Evolutionary conservation across 2,329 filamentous ascomycete genomes (phyloP).

Genomic region (Aspergillus phoenicis): DNA sequence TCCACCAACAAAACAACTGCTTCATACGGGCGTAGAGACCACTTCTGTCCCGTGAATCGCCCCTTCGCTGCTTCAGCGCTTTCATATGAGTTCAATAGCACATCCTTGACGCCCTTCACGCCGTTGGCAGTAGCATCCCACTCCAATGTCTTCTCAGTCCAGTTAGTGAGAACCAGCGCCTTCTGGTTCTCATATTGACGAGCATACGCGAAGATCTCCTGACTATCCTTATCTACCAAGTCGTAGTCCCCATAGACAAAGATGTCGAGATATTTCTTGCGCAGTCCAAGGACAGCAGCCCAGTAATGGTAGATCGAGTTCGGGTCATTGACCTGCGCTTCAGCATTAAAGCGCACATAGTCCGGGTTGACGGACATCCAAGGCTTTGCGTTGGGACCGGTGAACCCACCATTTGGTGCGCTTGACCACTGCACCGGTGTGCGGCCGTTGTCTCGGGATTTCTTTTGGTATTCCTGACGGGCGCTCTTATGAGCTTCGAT

Average conservation of each 20-base stretch:
- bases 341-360: slow-evolving; percentile 65
- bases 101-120: slow-evolving; percentile 28
- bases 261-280: slow-evolving; percentile 63
- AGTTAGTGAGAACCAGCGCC: slow-evolving; percentile 41
- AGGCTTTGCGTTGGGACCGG: slow-evolving; percentile 54
- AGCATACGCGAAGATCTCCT: slow-evolving; percentile 59
- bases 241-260: slow-evolving; percentile 70
- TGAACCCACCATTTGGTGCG: slow-evolving; percentile 66
- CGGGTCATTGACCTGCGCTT: slow-evolving; percentile 41
- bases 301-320: slow-evolving; percentile 64
- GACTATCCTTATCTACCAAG: slow-evolving; percentile 55
- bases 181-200: slow-evolving; percentile 42
- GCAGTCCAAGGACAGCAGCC: slow-evolving; percentile 58
- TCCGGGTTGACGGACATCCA: slow-evolving; percentile 74
- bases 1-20: slow-evolving; percentile 33
- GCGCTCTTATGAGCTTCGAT: slow-evolving; percentile 32
- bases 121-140: slow-evolving; percentile 37
- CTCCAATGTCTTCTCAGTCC: slow-evolving; percentile 33
- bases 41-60: slow-evolving; percentile 29
- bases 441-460: slow-evolving; percentile 66
- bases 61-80: slow-evolving; percentile 20
- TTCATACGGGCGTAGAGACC: slow-evolving; percentile 39
- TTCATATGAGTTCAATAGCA: slow-evolving; percentile 39
- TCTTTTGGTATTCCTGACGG: slow-evolving; percentile 42
- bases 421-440: slow-evolving; percentile 72